Evolutionary conservation across 2,329 filamentous ascomycete species (phyloP).

Genomic region (Ophiostoma angusticollis): DNA sequence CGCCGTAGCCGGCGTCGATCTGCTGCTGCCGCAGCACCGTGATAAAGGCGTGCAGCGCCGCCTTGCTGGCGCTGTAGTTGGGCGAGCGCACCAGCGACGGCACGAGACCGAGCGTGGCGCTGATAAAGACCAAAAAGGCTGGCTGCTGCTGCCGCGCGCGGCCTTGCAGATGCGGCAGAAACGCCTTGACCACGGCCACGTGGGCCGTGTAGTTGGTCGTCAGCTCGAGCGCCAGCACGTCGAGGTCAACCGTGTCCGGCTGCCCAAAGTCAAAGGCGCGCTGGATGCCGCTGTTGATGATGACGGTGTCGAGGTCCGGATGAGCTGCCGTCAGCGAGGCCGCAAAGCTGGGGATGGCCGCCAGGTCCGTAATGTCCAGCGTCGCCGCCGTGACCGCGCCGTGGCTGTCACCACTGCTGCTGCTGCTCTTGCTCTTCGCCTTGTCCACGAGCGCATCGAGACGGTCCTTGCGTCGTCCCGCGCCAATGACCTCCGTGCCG

Average conservation of each 20-base stretch:
- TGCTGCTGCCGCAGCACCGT: slow-evolving; percentile 33
- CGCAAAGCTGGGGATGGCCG: slow-evolving; percentile 23
- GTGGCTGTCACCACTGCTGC: no score
- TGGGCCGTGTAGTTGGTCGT: slow-evolving; percentile 32
- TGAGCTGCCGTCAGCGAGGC: slow-evolving; percentile 22
- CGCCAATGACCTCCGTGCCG: slow-evolving; percentile 31
- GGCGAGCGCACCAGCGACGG: slow-evolving; percentile 29
- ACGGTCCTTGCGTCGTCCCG: slow-evolving; percentile 33
- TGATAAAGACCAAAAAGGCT: slow-evolving; percentile 18
- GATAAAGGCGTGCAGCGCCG: slow-evolving; percentile 32
- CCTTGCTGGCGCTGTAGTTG: slow-evolving; percentile 36
- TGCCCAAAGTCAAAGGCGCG: slow-evolving; percentile 28
- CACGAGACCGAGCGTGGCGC: slow-evolving; percentile 23
- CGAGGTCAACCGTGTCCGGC: slow-evolving; percentile 28
- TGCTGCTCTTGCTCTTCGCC: slow-evolving; percentile 5
- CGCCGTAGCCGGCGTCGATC: slow-evolving; percentile 21
- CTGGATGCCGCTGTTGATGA: slow-evolving; percentile 39
- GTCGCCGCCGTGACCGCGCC: slow-evolving; percentile 18
- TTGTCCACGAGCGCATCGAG: slow-evolving; percentile 26
- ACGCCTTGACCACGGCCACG: slow-evolving; percentile 30
- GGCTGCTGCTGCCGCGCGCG: slow-evolving; percentile 1
- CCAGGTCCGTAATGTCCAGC: slow-evolving; percentile 30
- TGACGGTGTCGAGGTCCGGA: slow-evolving; percentile 36
- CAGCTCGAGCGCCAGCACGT: slow-evolving; percentile 26
- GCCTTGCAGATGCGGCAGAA: slow-evolving; percentile 29